These are phyloP conservation scores for Hericium rajendrae DNA, from an alignment of 768 basidiomycete genomes.

Conservation along the genomic window DNA sequence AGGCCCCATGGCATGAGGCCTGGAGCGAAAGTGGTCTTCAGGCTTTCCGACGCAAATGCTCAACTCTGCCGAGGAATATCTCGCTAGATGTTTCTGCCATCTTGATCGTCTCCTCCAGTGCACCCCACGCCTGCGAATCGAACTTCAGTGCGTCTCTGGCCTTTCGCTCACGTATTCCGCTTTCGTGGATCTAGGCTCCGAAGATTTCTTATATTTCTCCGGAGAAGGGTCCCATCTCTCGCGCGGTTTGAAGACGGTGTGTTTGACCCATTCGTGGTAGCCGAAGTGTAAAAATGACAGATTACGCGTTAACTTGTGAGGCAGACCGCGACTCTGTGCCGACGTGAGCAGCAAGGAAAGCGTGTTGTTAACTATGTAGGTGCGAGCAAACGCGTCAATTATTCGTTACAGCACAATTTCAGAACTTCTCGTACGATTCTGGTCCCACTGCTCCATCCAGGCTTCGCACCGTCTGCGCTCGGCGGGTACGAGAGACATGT, in stretches of 20 bases:
- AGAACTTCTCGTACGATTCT: conserved; percentile 4
- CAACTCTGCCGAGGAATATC: conserved; percentile 41
- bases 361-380: conserved; percentile 52
- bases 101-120: conserved; percentile 42
- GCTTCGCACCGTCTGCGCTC: conserved; percentile 4
- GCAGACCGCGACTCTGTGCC: conserved; percentile 50
- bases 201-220: conserved; percentile 5
- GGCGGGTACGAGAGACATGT: not conserved
- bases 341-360: conserved; percentile 53
- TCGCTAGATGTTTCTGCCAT: conserved; percentile 50
- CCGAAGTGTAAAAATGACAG: conserved; percentile 20
- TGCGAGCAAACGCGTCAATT: not conserved
- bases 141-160: conserved; percentile 11
- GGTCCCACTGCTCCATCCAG: conserved; percentile 9
- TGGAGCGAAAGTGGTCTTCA: not conserved
- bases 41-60: conserved; percentile 3
- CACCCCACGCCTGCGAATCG: conserved; percentile 32
- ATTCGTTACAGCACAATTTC: not conserved
- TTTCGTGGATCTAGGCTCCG: too few species aligned
- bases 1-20: too few species aligned
- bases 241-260: conserved; percentile 18
- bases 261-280: conserved; percentile 29
- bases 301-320: conserved; percentile 52
- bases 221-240: conserved; percentile 2
- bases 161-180: not conserved